Evolutionary conservation across 164 flowering plant species (phyloP).

Genomic region (Protea cynaroides): DNA sequence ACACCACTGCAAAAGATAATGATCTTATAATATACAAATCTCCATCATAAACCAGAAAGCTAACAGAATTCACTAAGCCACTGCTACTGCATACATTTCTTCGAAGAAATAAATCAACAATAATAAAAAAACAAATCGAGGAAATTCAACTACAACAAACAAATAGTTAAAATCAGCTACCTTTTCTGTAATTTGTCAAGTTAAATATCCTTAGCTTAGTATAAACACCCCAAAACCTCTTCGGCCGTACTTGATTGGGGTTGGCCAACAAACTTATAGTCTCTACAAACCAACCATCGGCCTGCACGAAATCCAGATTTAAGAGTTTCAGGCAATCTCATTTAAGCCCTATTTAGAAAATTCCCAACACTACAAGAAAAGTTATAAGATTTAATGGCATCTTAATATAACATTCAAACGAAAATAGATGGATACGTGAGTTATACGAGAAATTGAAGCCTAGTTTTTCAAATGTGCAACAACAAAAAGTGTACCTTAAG

Average conservation of each 20-base stretch:
- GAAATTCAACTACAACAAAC: not conserved
- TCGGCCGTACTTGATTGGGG: constrained; percentile 85
- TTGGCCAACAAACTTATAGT: constrained; percentile 74
- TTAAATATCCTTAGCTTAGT: constrained; percentile 92
- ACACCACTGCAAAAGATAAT: constrained; percentile 65
- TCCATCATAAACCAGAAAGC: not conserved
- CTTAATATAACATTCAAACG: not conserved
- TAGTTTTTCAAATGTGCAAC: not conserved
- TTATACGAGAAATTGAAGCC: not conserved
- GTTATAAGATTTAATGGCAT: not conserved
- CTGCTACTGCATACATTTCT: not conserved
- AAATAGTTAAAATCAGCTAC: constrained; percentile 23
- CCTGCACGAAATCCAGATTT: constrained; percentile 37
- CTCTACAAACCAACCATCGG: constrained; percentile 97
- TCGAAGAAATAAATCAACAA: not conserved
- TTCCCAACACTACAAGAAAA: not conserved
- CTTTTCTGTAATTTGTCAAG: constrained; percentile 87
- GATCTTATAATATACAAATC: not conserved
- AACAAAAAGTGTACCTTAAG: constrained; percentile 41
- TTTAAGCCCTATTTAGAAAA: not conserved
- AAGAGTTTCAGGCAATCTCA: not conserved
- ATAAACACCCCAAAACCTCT: constrained; percentile 98
- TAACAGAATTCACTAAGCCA: not conserved
- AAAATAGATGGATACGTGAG: not conserved
- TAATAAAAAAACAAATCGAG: not conserved